These are phyloP conservation scores for Ophiocordyceps camponoti-saundersi DNA, from an alignment of 2,329 filamentous ascomycete species.

Conservation along the genomic window DNA sequence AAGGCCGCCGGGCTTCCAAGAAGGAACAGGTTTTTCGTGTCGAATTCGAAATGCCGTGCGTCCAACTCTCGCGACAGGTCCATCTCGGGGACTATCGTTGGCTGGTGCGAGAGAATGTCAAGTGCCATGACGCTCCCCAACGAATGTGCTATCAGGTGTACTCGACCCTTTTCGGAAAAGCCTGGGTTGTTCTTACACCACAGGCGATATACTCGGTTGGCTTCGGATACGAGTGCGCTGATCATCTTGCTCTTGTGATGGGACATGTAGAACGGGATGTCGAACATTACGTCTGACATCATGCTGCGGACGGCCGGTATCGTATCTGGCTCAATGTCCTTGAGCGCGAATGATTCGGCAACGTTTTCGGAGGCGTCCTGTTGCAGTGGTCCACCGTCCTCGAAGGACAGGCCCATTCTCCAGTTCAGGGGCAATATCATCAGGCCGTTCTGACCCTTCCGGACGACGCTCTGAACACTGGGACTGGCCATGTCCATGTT, in stretches of 20 bases:
- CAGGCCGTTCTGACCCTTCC: slow-evolving; percentile 66
- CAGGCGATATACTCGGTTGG: slow-evolving; percentile 85
- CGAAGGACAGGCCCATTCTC: slow-evolving; percentile 75
- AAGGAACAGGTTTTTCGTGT: slow-evolving; percentile 78
- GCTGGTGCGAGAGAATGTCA: slow-evolving; percentile 80
- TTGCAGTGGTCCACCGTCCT: slow-evolving; percentile 53
- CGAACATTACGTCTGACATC: slow-evolving; percentile 95
- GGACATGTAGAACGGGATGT: slow-evolving; percentile 95
- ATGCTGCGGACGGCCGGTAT: slow-evolving; percentile 86
- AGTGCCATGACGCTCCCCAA: slow-evolving; percentile 89
- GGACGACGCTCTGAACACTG: slow-evolving; percentile 56
- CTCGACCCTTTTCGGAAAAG: slow-evolving; percentile 63
- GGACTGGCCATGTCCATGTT: slow-evolving; percentile 68
- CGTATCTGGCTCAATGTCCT: slow-evolving; percentile 82
- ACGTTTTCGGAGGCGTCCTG: slow-evolving; percentile 35
- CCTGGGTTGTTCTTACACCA: slow-evolving; percentile 91
- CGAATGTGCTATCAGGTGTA: slow-evolving; percentile 87
- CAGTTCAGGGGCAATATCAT: slow-evolving; percentile 94
- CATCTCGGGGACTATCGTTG: slow-evolving; percentile 45
- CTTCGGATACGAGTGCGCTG: slow-evolving; percentile 69
- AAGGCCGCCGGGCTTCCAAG: slow-evolving; percentile 84
- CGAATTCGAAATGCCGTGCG: slow-evolving; percentile 65
- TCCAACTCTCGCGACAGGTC: slow-evolving; percentile 24
- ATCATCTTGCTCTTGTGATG: slow-evolving; percentile 95
- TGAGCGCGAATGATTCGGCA: slow-evolving; percentile 44